Evolutionary conservation across 2,329 filamentous ascomycete genomes (phyloP), one percentile per base, ranked within the genome.

Genomic region (Fusarium sp.): DNA sequence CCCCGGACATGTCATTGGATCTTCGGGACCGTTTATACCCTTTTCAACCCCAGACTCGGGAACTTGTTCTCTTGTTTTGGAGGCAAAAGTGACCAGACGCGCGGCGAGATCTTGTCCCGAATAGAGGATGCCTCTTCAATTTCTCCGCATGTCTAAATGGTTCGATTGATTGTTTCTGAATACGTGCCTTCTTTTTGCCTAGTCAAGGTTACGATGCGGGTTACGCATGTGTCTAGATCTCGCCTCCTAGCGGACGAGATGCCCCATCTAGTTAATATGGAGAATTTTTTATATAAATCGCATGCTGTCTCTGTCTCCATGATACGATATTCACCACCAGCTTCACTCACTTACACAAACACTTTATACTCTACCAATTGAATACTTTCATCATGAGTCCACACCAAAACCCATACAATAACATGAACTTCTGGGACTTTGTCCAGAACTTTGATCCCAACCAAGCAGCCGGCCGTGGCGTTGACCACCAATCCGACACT

Each of bases 401-500:
- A 37, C 56, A 63, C 23, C 69, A 76, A 25, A 66, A 75, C 47
- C 63, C 66, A 14, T 70, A 69, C 41, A 66, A 73, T 14, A 68
- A 73, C 8, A 66, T 68, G 58, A 68, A 71, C 63, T 75, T 77
- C 47, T 78, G 76, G 77, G 76, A 82, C 57, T 82, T 81, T 58
- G 49, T 81, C 68, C 77, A 78, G 63, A 74, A 76, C 23, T 66
- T 80, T 32, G 76, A 79, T 62, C 76, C 78, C 23, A 74, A 72
- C 43, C 72, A 73, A 41, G 58, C 59, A 43, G 69, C 76, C 37
- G 80, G 81, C 43, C 75, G 75, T 20, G 80, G 82, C 48, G 78
- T 82, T 57, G 82, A 83, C 60, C 80, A 81, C 65, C 71, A 75
- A 40, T 74, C 71, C 53, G 73, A 71, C 34, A 59, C 74, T 30